Evolutionary conservation across 2,329 filamentous ascomycete species (phyloP).

Genomic region (Paracamarosporium sp.): DNA sequence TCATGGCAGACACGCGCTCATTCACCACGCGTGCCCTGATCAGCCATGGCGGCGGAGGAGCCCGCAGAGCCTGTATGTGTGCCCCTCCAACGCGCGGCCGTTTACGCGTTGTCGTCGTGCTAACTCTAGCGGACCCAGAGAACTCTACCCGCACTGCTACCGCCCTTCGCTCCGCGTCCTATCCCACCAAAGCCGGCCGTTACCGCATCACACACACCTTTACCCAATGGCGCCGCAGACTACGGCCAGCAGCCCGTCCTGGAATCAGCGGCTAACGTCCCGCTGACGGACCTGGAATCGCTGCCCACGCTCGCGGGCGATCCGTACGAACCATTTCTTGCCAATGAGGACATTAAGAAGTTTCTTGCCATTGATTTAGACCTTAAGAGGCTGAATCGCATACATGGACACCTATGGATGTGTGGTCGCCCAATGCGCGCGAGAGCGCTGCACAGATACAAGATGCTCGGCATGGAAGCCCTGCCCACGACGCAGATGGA

Average conservation of each 20-base stretch:
- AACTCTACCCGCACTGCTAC: constrained; percentile 13
- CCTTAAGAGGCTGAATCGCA: constrained; percentile 38
- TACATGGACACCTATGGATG: constrained; percentile 46
- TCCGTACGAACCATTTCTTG: constrained; percentile 26
- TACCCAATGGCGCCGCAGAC: constrained; percentile 9
- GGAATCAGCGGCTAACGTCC: constrained; percentile 24
- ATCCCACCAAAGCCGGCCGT: constrained; percentile 25
- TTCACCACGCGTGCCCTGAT: not conserved
- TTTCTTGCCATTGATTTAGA: constrained; percentile 40
- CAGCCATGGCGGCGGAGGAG: constrained; percentile 19
- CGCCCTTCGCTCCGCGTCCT: constrained; percentile 31
- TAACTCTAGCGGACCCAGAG: constrained; percentile 10
- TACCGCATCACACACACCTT: constrained; percentile 16
- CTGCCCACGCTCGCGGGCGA: constrained; percentile 40
- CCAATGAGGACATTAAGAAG: constrained; percentile 28
- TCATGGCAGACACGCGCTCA: not conserved
- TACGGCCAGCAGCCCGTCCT: constrained; percentile 24
- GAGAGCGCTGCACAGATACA: constrained; percentile 43
- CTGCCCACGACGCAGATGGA: constrained; percentile 44
- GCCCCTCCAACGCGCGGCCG: not conserved
- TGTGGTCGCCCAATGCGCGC: constrained; percentile 45
- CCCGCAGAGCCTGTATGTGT: not conserved
- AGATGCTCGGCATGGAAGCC: constrained; percentile 41
- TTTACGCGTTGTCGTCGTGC: not conserved
- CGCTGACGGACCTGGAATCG: constrained; percentile 34